Percentiles rank a stretch among this genome's conserved stretches.
Conservation (phyloP, 495 filamentous ascomycete species). For the Lindgomyces ingoldianus region DNA sequence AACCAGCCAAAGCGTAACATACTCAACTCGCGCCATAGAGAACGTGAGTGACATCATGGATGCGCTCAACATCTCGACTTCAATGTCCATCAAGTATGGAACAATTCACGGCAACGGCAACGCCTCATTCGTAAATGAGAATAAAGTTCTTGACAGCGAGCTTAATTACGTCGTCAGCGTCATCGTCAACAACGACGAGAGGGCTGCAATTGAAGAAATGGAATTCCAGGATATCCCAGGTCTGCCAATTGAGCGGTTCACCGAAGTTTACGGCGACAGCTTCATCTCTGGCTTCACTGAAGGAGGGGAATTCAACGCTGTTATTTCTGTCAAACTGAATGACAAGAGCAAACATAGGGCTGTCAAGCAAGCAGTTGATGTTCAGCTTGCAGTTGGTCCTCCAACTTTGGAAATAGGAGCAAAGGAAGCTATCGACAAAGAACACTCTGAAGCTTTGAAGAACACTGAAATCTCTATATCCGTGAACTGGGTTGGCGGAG, state of each 20-base stretch:
- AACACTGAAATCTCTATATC: slow-evolving; percentile 44
- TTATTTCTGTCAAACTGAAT: slow-evolving; percentile 43
- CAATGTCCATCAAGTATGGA: slow-evolving; percentile 44
- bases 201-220: slow-evolving; percentile 33
- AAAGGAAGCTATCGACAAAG: slow-evolving; percentile 25
- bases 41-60: slow-evolving; percentile 45
- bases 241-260: slow-evolving; percentile 39
- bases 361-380: slow-evolving; percentile 44
- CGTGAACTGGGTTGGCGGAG: slow-evolving; percentile 46
- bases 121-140: slow-evolving; percentile 43
- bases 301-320: slow-evolving; percentile 45
- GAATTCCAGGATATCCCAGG: slow-evolving; percentile 41
- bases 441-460: slow-evolving; percentile 38
- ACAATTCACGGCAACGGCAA: slow-evolving; percentile 45
- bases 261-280: slow-evolving; percentile 44
- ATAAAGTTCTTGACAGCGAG: slow-evolving; percentile 45
- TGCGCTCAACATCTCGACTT: slow-evolving; percentile 43
- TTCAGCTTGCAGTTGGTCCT: slow-evolving; percentile 40
- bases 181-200: slow-evolving; percentile 45
- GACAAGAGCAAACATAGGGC: slow-evolving; percentile 41
- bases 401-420: slow-evolving; percentile 35
- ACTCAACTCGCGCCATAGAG: slow-evolving; percentile 42
- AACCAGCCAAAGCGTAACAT: slow-evolving; percentile 42
- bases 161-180: slow-evolving; percentile 47
- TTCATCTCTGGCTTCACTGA: slow-evolving; percentile 47